Conservation (phyloP, 2,329 filamentous ascomycete species). For the Thielaviopsis cerberus region DNA sequence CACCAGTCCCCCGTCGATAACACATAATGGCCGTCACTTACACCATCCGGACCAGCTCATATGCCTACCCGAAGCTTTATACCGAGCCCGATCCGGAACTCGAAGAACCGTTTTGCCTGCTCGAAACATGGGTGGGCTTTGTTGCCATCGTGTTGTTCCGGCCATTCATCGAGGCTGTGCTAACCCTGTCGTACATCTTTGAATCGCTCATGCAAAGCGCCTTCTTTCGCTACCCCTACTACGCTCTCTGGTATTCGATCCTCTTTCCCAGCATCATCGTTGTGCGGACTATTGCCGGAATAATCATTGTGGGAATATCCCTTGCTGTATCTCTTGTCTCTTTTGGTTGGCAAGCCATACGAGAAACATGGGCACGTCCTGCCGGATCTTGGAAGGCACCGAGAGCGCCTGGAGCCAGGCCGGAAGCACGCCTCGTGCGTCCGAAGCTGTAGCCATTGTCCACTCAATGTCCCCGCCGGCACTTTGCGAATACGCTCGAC, state of each 20-base stretch:
- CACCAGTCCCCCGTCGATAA: not conserved
- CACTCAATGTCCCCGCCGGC: constrained; percentile 39
- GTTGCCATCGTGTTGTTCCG: constrained; percentile 4
- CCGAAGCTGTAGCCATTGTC: constrained; percentile 59
- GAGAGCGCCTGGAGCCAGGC: constrained; percentile 45
- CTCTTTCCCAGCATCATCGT: not conserved
- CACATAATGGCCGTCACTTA: not conserved
- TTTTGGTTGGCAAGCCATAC: constrained; percentile 35
- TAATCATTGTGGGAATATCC: constrained; percentile 7
- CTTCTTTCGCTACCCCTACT: not conserved
- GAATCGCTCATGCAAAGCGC: constrained; percentile 1
- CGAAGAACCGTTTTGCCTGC: constrained; percentile 3
- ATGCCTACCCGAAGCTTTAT: not conserved
- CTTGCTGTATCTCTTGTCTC: constrained; percentile 5
- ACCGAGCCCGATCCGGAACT: not conserved
- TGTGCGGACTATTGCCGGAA: constrained; percentile 2
- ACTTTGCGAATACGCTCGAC: constrained; percentile 41
- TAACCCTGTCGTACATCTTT: constrained; percentile 4
- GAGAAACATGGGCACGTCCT: constrained; percentile 54
- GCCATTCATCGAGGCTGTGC: constrained; percentile 2
- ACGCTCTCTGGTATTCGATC: not conserved
- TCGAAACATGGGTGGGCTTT: constrained; percentile 11
- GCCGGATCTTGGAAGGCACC: constrained; percentile 43
- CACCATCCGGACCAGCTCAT: constrained; percentile 2
- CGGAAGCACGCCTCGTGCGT: constrained; percentile 50